phyloP scores from a whole-genome alignment of 2,329 filamentous ascomycete species.

The Didymella exigua region DNA sequence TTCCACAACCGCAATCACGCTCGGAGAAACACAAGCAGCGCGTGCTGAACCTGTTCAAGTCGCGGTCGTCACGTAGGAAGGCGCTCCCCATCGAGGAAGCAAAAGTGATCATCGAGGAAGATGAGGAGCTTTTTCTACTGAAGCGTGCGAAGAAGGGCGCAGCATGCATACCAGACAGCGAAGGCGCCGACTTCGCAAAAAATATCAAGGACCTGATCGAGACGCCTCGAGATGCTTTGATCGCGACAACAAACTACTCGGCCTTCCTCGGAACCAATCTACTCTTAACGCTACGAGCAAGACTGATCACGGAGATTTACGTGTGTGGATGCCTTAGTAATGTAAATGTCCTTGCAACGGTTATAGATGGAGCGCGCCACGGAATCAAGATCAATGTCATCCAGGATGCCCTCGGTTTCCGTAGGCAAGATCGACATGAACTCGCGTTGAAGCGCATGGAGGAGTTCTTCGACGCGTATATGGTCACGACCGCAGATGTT shows the following conservation, averaged over 20 bases:
- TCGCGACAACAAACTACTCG: conserved; percentile 82
- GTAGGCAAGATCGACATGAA: conserved; percentile 70
- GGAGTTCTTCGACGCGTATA: conserved; percentile 74
- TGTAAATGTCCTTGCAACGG: conserved; percentile 87
- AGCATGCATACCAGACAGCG: conserved; percentile 50
- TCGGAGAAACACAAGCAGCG: conserved; percentile 45
- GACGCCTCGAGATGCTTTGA: conserved; percentile 56
- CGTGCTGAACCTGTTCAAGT: conserved; percentile 46
- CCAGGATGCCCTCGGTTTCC: conserved; percentile 86
- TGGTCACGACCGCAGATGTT: conserved; percentile 66
- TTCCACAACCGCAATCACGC: conserved; percentile 37
- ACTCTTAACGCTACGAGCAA: conserved; percentile 78
- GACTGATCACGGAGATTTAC: conserved; percentile 86
- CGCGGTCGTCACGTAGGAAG: conserved; percentile 43
- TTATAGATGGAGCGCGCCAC: conserved; percentile 85
- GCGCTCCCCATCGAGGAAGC: conserved; percentile 35
- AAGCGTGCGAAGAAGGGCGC: conserved; percentile 46
- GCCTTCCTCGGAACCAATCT: conserved; percentile 79
- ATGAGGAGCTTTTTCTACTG: conserved; percentile 55
- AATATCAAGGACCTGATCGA: conserved; percentile 58
- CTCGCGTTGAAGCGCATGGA: conserved; percentile 73
- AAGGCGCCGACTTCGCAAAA: conserved; percentile 59
- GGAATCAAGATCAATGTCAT: conserved; percentile 86
- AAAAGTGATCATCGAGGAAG: conserved; percentile 45
- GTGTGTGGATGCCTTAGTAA: conserved; percentile 88